A percentile compares a stretch with the other conserved stretches of the same genome.
phyloP scores from a whole-genome alignment of 163 green algal species.

The Coccomyxa subellipsoidea region DNA sequence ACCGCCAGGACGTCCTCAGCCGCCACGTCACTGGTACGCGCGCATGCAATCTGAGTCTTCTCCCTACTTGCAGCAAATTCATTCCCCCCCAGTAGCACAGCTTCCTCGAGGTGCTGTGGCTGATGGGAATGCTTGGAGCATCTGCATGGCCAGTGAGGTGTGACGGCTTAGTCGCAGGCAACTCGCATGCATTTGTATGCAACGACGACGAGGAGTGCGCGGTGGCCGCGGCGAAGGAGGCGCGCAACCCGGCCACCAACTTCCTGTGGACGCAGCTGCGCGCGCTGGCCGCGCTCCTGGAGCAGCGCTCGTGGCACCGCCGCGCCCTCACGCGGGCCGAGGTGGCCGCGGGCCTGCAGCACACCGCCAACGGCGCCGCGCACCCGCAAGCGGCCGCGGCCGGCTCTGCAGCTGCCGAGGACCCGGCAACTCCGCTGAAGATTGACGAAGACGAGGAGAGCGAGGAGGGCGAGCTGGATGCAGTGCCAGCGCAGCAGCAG shows the following conservation, averaged over 20 bases:
- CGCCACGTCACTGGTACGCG: conserved; percentile 25
- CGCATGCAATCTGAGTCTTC: background rate
- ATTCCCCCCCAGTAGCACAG: no score
- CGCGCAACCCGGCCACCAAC: conserved; percentile 10
- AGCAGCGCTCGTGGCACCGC: conserved; percentile 7
- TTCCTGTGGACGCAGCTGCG: conserved; percentile 54
- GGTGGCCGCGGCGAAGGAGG: background rate
- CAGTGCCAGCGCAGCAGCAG: background rate
- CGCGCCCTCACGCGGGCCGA: background rate
- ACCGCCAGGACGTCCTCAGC: conserved; percentile 46
- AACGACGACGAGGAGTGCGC: conserved; percentile 4
- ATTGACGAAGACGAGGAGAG: background rate
- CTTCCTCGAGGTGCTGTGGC: background rate
- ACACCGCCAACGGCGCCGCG: background rate
- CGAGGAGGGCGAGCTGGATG: background rate
- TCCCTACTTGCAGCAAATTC: no score
- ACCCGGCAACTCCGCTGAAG: background rate
- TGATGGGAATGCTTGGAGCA: background rate
- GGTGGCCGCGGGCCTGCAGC: background rate
- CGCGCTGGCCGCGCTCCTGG: conserved; percentile 32
- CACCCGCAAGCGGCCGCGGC: background rate
- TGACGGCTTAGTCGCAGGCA: background rate
- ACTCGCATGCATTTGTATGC: background rate
- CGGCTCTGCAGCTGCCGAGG: background rate
- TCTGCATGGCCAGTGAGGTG: background rate